phyloP scores from a whole-genome alignment of 2,329 filamentous ascomycete species.

The Fusarium agapanthi region DNA sequence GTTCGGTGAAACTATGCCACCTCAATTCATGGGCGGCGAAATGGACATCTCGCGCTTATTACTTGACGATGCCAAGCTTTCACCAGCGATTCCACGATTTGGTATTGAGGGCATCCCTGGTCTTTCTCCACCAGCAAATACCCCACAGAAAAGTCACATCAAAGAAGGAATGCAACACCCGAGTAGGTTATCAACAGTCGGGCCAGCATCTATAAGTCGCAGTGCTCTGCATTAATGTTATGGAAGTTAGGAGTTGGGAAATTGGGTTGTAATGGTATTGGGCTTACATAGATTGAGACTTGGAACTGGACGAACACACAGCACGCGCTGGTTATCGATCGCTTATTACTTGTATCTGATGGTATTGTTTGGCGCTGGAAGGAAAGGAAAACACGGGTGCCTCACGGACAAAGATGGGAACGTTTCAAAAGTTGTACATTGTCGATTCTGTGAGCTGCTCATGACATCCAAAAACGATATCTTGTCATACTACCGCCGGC shows the following conservation, averaged over 20 bases:
- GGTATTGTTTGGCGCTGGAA: conserved; percentile 24
- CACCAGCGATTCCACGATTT: conserved; percentile 39
- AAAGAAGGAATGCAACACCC: conserved; percentile 26
- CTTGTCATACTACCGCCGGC: not conserved
- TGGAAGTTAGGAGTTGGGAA: conserved; percentile 36
- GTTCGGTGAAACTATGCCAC: conserved; percentile 52
- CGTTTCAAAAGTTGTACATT: conserved; percentile 15
- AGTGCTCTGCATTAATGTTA: conserved; percentile 24
- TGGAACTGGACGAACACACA: conserved; percentile 21
- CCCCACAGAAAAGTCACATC: conserved; percentile 18
- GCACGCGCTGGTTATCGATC: conserved; percentile 33
- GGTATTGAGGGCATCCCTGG: conserved; percentile 39
- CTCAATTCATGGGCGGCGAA: conserved; percentile 58
- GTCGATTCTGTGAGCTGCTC: conserved; percentile 16
- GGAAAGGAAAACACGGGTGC: conserved; percentile 29
- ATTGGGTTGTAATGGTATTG: conserved; percentile 25
- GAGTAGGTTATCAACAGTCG: conserved; percentile 7
- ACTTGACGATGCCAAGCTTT: conserved; percentile 59
- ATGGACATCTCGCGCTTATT: conserved; percentile 71
- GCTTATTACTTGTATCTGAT: conserved; percentile 1
- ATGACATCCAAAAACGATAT: conserved; percentile 8
- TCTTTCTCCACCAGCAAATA: conserved; percentile 36
- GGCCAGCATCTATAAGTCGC: not conserved
- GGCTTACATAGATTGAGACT: conserved; percentile 36
- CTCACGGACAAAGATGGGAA: conserved; percentile 28